Conservation (phyloP, 1,284 basidiomycete genomes). For the Trichosporon coremiiforme region DNA sequence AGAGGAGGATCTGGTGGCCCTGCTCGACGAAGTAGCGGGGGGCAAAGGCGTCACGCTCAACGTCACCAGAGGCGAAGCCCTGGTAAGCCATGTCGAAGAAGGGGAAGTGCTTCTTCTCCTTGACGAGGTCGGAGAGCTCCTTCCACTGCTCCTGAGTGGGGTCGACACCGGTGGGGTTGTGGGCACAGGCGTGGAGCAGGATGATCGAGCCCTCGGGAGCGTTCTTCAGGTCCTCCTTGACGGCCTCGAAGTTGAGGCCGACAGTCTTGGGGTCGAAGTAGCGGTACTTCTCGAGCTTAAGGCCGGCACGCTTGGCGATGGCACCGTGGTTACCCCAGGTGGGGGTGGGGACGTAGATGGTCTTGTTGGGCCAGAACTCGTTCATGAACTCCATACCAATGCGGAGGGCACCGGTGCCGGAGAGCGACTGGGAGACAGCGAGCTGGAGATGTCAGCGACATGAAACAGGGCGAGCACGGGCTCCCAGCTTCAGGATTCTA, state of each 20-base stretch:
- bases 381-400: constrained; percentile 90
- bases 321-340: constrained; percentile 97
- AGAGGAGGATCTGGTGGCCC: constrained; percentile 81
- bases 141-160: constrained; percentile 93
- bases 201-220: constrained; percentile 60
- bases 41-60: constrained; percentile 89
- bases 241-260: constrained; percentile 86
- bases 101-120: constrained; percentile 62
- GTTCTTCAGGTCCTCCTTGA: constrained; percentile 77
- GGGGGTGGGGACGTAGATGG: constrained; percentile 88
- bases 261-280: constrained; percentile 96
- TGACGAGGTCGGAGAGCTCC: constrained; percentile 82
- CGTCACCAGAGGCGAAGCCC: constrained; percentile 88
- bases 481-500: background rate
- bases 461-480: background rate
- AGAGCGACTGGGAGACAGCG: constrained; percentile 92
- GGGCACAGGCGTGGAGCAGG: constrained; percentile 65
- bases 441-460: constrained; percentile 61
- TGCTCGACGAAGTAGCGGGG: constrained; percentile 89
- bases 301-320: constrained; percentile 68
- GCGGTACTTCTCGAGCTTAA: constrained; percentile 84
- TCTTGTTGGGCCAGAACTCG: constrained; percentile 80
- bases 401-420: constrained; percentile 94
- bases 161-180: constrained; percentile 95
- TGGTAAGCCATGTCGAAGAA: constrained; percentile 82